Conservation (phyloP, 2,329 filamentous ascomycete species). For the Beauveria medogensis region DNA sequence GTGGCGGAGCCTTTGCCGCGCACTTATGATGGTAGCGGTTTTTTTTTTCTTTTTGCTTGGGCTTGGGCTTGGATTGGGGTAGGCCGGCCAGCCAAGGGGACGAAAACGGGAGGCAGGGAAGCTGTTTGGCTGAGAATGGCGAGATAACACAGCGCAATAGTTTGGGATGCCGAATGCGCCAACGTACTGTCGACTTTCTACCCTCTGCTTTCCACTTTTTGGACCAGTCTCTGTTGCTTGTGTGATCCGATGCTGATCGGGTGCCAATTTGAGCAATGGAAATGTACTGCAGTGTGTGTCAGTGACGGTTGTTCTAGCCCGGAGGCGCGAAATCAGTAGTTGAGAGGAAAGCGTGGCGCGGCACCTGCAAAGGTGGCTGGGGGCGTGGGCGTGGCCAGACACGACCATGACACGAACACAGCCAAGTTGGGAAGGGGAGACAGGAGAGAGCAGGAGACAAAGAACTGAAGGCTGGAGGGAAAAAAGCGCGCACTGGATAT, state of each 20-base stretch:
- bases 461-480: background rate
- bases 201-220: background rate
- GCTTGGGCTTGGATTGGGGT: background rate
- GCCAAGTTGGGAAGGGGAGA: background rate
- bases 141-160: background rate
- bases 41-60: background rate
- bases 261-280: background rate
- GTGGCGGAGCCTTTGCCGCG: background rate
- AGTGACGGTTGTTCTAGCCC: background rate
- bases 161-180: background rate
- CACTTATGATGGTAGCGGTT: background rate
- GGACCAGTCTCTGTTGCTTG: background rate
- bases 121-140: background rate
- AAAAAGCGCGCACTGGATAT: background rate
- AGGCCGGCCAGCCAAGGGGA: background rate
- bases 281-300: background rate
- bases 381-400: background rate
- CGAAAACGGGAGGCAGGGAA: background rate
- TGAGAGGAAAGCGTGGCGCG: background rate
- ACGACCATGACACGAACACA: slow-evolving; percentile 7
- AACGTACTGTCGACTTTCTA: background rate
- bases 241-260: background rate
- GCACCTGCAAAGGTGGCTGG: slow-evolving; percentile 1
- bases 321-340: background rate
- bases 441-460: background rate